phyloP scores from a whole-genome alignment of 306 rosid species.

The Dicorynia guianensis region DNA sequence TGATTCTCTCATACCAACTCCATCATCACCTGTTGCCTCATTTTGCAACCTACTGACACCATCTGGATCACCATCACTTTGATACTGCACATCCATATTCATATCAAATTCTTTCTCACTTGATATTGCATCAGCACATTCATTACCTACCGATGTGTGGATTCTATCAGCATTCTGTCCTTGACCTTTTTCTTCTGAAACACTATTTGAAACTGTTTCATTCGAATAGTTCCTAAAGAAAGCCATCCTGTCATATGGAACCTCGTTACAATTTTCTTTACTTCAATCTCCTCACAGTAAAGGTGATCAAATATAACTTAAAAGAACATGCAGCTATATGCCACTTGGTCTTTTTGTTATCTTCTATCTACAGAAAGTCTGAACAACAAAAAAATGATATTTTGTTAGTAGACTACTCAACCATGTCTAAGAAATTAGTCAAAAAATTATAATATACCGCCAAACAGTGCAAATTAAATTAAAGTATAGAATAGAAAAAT shows the following conservation, averaged over 20 bases:
- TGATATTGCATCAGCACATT: conserved; percentile 60
- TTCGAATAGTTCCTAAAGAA: conserved; percentile 78
- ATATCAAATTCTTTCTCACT: conserved; percentile 87
- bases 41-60: conserved; percentile 62
- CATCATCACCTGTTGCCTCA: conserved; percentile 63
- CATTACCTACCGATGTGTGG: conserved; percentile 65
- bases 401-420: conserved; percentile 30
- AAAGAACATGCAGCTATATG: not conserved
- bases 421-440: conserved; percentile 15
- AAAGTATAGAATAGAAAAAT: conserved; percentile 29
- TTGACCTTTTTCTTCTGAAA: conserved; percentile 71
- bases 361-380: conserved; percentile 46
- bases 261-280: conserved; percentile 40
- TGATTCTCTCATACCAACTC: conserved; percentile 52
- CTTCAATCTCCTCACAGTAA: conserved; percentile 44
- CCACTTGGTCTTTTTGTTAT: conserved; percentile 45
- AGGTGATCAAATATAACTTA: conserved; percentile 27
- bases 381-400: conserved; percentile 41
- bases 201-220: conserved; percentile 74
- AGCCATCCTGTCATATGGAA: conserved; percentile 78
- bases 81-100: conserved; percentile 76
- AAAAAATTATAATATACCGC: conserved; percentile 5
- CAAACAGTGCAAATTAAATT: conserved; percentile 16
- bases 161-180: conserved; percentile 65
- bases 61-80: conserved; percentile 76